Percentiles rank a stretch among this genome's conserved stretches.
These are phyloP conservation scores for Elymus sibiricus DNA, from an alignment of 176 grass and related monocot genomes.

Conservation along the genomic window DNA sequence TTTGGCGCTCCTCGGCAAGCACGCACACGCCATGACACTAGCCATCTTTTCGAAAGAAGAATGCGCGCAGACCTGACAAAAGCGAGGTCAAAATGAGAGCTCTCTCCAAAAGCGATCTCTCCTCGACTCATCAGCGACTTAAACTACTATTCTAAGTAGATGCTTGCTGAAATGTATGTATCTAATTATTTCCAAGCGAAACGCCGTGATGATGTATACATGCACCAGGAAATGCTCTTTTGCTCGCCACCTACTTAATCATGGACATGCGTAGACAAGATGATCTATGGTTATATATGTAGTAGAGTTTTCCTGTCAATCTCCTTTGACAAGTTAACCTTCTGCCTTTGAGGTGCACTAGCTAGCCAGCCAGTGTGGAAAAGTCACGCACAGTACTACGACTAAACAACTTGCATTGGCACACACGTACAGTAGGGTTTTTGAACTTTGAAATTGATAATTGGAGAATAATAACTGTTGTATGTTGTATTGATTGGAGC, in stretches of 20 bases:
- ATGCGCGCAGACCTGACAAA: slow-evolving; percentile 42
- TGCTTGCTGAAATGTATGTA: slow-evolving; percentile 29
- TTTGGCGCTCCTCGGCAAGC: slow-evolving; percentile 39
- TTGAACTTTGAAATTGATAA: slow-evolving; percentile 39
- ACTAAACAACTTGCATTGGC: not conserved
- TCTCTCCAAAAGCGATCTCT: slow-evolving; percentile 32
- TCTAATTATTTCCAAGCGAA: not conserved
- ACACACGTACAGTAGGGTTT: not conserved
- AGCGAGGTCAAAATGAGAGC: slow-evolving; percentile 51
- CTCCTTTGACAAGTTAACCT: not conserved
- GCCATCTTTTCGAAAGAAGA: slow-evolving; percentile 49
- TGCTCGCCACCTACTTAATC: not conserved
- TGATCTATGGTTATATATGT: not conserved
- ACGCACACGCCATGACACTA: slow-evolving; percentile 17
- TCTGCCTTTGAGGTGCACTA: slow-evolving; percentile 5
- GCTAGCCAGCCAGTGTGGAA: not conserved
- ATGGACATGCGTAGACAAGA: slow-evolving; percentile 9
- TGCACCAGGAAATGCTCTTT: not conserved
- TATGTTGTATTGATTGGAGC: too few species aligned
- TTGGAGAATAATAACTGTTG: too few species aligned
- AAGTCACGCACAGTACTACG: slow-evolving; percentile 7
- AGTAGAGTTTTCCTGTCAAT: not conserved
- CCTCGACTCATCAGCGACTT: slow-evolving; percentile 1
- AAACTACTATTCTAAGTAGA: not conserved
- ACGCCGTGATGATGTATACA: slow-evolving; percentile 17